Percentiles rank a stretch among this genome's conserved stretches.
These are phyloP conservation scores for Stipa capillata DNA, from an alignment of 176 grass and related monocot species.

Conservation along the genomic window DNA sequence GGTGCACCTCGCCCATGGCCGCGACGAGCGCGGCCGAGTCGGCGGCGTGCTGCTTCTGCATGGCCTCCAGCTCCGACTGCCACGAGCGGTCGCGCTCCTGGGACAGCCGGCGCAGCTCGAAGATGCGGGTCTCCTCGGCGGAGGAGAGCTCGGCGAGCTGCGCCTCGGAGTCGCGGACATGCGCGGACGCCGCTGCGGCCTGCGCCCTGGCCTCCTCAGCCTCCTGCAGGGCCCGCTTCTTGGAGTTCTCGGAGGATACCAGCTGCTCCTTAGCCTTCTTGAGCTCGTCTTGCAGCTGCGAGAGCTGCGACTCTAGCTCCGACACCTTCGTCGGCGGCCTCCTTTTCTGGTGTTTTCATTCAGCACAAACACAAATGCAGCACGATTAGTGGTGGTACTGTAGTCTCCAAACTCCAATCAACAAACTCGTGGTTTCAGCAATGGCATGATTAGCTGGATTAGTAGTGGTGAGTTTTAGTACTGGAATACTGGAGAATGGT, in stretches of 20 bases:
- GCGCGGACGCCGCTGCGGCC: conserved; percentile 26
- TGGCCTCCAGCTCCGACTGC: conserved; percentile 88
- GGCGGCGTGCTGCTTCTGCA: conserved; percentile 85
- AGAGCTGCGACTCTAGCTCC: conserved; percentile 58
- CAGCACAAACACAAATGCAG: conserved; percentile 9
- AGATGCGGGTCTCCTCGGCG: conserved; percentile 55
- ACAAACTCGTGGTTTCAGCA: neutral
- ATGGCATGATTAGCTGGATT: neutral
- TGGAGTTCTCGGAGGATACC: conserved; percentile 51
- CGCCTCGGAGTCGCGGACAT: conserved; percentile 35
- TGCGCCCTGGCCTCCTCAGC: conserved; percentile 51
- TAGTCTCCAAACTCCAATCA: neutral
- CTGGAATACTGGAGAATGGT: neutral
- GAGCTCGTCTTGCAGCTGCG: conserved; percentile 71
- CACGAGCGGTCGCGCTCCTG: conserved; percentile 94
- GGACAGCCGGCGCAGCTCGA: conserved; percentile 73
- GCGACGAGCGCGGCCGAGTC: conserved; percentile 68
- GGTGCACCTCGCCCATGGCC: conserved; percentile 69
- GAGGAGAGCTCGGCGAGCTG: conserved; percentile 56
- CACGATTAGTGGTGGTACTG: conserved; percentile 4
- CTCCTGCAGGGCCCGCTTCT: conserved; percentile 66
- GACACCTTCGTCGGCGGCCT: conserved; percentile 50
- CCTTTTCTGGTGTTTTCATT: conserved; percentile 50
- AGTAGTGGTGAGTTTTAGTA: neutral
- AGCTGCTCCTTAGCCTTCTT: conserved; percentile 80